These are phyloP conservation scores for Amanita inopinata DNA, from an alignment of 768 basidiomycete species.

Conservation along the genomic window DNA sequence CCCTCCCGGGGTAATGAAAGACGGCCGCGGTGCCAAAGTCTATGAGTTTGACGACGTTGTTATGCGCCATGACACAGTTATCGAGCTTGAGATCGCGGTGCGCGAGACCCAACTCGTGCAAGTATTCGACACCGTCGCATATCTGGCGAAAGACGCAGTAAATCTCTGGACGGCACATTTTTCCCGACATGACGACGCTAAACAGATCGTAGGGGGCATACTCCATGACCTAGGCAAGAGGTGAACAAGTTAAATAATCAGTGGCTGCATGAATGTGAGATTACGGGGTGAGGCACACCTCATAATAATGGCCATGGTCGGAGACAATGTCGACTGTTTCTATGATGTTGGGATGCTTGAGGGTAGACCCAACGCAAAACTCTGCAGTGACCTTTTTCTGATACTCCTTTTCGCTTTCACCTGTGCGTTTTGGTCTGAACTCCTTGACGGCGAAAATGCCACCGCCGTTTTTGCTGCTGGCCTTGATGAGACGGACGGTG, in stretches of 20 bases:
- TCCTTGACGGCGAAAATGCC: slow-evolving; percentile 94
- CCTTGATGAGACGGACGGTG: slow-evolving; percentile 93
- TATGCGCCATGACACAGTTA: slow-evolving; percentile 97
- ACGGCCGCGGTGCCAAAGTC: slow-evolving; percentile 99
- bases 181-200: slow-evolving; percentile 98
- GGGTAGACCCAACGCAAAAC: slow-evolving; percentile 91
- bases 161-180: slow-evolving; percentile 96
- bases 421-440: slow-evolving; percentile 81
- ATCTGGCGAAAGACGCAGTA: slow-evolving; percentile 99
- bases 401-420: slow-evolving; percentile 93
- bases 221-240: slow-evolving; percentile 81
- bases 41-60: slow-evolving; percentile 95
- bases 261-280: not conserved
- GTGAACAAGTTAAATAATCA: not conserved
- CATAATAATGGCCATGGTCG: slow-evolving; percentile 97
- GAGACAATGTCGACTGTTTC: slow-evolving; percentile 97
- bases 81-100: slow-evolving; percentile 99
- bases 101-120: slow-evolving; percentile 94
- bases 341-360: slow-evolving; percentile 95
- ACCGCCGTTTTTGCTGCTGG: slow-evolving; percentile 69
- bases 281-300: slow-evolving; percentile 41
- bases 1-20: slow-evolving; percentile 96
- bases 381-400: slow-evolving; percentile 99
- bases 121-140: slow-evolving; percentile 94
- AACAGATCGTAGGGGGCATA: slow-evolving; percentile 98